Evolutionary conservation across 257 asterid genomes (phyloP).

Genomic region (Ilex aquifolium): DNA sequence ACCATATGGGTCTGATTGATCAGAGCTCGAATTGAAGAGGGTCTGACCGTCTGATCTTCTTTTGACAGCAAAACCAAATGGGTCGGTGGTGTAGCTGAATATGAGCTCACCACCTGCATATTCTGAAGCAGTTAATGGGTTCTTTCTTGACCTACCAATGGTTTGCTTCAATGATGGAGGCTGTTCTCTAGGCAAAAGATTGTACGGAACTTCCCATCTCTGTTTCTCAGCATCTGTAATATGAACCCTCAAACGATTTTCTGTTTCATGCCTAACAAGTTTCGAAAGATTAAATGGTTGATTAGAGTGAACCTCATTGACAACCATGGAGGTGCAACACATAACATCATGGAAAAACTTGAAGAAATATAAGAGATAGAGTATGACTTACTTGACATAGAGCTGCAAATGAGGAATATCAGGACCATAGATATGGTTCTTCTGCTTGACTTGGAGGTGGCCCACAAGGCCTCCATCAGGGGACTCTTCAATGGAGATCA

Average conservation of each 20-base stretch:
- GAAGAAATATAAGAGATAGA: too few species aligned
- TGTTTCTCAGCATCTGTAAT: constrained; percentile 74
- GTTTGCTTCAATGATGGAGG: constrained; percentile 42
- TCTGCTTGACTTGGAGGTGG: constrained; percentile 69
- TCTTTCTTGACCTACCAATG: constrained; percentile 25
- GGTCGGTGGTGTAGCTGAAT: constrained; percentile 61
- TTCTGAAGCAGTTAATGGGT: constrained; percentile 23
- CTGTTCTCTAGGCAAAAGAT: constrained; percentile 59
- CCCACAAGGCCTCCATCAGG: constrained; percentile 76
- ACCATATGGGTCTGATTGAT: constrained; percentile 45
- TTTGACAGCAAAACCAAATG: constrained; percentile 64
- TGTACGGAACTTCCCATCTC: constrained; percentile 95
- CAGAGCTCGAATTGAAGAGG: constrained; percentile 56
- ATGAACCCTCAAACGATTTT: constrained; percentile 67
- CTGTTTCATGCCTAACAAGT: constrained; percentile 69
- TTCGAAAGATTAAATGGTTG: neutral
- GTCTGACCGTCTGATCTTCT: constrained; percentile 74
- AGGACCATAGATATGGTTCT: constrained; percentile 62
- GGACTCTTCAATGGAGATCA: constrained; percentile 60
- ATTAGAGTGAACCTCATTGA: too few species aligned
- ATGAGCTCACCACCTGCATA: constrained; percentile 52
- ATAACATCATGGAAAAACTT: too few species aligned
- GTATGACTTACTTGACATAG: constrained; percentile 60
- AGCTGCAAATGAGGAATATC: constrained; percentile 85
- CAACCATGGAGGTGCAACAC: too few species aligned